phyloP scores from a whole-genome alignment of 176 grass and related monocot species.

The Guadua angustifolia region DNA sequence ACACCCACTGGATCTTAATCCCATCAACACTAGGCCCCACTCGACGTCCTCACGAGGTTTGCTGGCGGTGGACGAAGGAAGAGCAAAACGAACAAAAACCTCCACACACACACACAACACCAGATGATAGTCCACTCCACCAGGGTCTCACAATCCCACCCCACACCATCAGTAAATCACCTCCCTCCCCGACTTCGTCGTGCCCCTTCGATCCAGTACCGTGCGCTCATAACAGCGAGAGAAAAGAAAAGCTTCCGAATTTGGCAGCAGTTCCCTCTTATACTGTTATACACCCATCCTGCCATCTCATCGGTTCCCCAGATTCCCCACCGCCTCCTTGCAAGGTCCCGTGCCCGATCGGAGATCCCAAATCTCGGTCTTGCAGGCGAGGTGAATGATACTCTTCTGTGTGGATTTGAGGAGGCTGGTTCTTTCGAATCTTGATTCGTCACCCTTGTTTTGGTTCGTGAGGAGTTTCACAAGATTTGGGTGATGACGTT shows the following conservation, averaged over 20 bases:
- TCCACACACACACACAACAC: neutral
- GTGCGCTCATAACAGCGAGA: neutral
- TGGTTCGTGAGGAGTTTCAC: neutral
- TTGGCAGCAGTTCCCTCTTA: neutral
- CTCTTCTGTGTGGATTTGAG: neutral
- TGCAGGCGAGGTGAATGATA: slow-evolving; percentile 18
- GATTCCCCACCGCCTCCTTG: slow-evolving; percentile 13
- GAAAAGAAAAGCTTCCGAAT: slow-evolving; percentile 29
- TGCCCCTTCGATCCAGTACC: neutral
- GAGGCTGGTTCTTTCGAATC: neutral
- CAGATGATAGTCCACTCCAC: neutral
- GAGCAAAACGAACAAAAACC: neutral
- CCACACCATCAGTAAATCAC: neutral
- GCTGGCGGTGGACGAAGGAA: neutral
- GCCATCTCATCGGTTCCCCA: neutral
- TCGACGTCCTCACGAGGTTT: neutral
- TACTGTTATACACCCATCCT: neutral
- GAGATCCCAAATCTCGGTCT: slow-evolving; percentile 39
- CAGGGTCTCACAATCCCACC: neutral
- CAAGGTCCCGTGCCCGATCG: slow-evolving; percentile 9
- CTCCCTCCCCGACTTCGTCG: neutral
- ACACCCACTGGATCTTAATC: neutral
- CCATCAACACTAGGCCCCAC: neutral
- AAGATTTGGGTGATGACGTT: neutral
- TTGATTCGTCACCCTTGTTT: neutral